Conservation (phyloP, 495 filamentous ascomycete genomes). For the Trichoderma erinaceum region DNA sequence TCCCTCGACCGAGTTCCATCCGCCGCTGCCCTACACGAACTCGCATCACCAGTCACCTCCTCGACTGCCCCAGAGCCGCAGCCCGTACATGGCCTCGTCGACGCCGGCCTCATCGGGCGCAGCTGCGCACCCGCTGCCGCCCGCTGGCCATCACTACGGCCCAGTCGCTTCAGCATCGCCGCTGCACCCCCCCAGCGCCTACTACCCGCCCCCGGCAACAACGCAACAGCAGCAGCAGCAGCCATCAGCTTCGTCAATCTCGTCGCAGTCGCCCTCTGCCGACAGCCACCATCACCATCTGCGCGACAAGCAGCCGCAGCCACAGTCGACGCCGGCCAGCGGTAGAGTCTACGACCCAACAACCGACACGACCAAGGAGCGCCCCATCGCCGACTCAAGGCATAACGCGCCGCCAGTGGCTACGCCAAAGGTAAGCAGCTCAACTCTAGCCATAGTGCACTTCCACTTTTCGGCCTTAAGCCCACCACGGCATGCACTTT, state of each 20-base stretch:
- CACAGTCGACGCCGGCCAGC: constrained; percentile 19
- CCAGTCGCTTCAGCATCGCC: constrained; percentile 13
- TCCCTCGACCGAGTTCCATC: constrained; percentile 17
- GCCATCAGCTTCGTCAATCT: constrained; percentile 15
- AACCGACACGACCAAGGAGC: constrained; percentile 42
- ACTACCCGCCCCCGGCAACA: constrained; percentile 19
- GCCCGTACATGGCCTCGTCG: constrained; percentile 14
- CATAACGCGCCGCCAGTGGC: constrained; percentile 29
- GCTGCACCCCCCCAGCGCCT: constrained; percentile 16
- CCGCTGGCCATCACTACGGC: constrained; percentile 11
- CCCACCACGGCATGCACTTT: constrained; percentile 1
- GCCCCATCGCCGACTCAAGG: constrained; percentile 38
- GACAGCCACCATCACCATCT: constrained; percentile 15
- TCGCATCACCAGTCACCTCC: constrained; percentile 14
- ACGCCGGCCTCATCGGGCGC: neutral
- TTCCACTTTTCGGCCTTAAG: constrained; percentile 16
- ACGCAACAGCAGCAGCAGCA: too few relatives aligned
- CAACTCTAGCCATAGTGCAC: constrained; percentile 9
- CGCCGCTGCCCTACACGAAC: constrained; percentile 18
- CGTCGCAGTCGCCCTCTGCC: neutral
- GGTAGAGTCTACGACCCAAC: constrained; percentile 54
- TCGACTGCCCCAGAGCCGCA: neutral
- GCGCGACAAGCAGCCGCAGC: constrained; percentile 34
- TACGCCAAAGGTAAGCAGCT: constrained; percentile 35
- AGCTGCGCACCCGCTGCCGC: constrained; percentile 7